A percentile compares a stretch with the other conserved stretches of the same genome.
phyloP scores from a whole-genome alignment of 495 filamentous ascomycete species.

The Aspergillus steynii region DNA sequence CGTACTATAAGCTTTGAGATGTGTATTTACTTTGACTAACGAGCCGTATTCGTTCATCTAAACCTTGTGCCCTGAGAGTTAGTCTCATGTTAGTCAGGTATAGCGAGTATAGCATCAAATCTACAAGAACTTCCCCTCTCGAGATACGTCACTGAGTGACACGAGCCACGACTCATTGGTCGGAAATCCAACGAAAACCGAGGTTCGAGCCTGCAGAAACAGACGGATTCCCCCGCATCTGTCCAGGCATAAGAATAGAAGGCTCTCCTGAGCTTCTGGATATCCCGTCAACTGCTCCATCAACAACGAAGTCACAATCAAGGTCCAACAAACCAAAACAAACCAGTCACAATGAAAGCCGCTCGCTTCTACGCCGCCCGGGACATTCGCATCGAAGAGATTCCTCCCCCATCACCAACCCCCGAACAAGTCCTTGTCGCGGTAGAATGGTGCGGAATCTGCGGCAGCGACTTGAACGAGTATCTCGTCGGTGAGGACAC shows the following conservation, averaged over 20 bases:
- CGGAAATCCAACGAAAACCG: not conserved
- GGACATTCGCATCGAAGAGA: constrained; percentile 17
- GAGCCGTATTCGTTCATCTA: no score
- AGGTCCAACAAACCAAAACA: constrained; percentile 1
- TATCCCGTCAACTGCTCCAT: not conserved
- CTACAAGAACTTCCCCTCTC: not conserved
- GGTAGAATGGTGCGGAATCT: constrained; percentile 20
- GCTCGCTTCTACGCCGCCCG: constrained; percentile 17
- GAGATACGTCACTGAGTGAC: not conserved
- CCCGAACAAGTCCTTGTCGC: constrained; percentile 35
- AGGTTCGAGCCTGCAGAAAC: no score
- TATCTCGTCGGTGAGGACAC: constrained; percentile 39
- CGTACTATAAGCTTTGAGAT: constrained; percentile 20
- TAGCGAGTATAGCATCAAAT: not conserved
- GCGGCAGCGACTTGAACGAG: constrained; percentile 47
- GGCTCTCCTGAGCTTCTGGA: no score
- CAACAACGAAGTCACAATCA: no score
- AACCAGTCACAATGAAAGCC: constrained; percentile 11
- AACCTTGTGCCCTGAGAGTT: no score
- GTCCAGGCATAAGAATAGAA: not conserved
- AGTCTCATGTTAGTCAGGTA: not conserved
- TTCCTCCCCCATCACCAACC: constrained; percentile 1
- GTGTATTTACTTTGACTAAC: not conserved
- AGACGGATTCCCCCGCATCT: not conserved
- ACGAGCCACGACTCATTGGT: not conserved